These are phyloP conservation scores for Gaultheria prostrata DNA, from an alignment of 148 eudicot species.

Conservation along the genomic window DNA sequence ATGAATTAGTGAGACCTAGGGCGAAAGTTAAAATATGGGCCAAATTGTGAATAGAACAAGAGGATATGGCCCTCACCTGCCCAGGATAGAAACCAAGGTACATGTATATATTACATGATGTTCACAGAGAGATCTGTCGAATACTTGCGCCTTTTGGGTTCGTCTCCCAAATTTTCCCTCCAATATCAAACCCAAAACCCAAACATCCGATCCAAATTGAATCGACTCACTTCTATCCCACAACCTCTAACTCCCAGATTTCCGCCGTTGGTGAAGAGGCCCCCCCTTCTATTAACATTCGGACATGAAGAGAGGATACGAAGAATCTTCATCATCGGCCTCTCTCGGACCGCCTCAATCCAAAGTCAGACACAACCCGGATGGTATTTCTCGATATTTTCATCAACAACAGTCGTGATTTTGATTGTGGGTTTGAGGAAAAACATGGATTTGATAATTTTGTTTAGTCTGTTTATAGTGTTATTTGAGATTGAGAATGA, in stretches of 20 bases:
- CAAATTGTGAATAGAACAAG: too few species aligned
- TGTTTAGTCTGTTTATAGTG: background rate
- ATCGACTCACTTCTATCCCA: background rate
- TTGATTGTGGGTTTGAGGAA: background rate
- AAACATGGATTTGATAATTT: background rate
- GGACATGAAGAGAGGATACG: constrained; percentile 77
- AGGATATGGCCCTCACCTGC: too few species aligned
- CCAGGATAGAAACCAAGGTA: too few species aligned
- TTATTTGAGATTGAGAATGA: background rate
- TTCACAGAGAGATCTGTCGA: background rate
- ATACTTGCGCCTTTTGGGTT: background rate
- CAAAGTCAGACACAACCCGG: constrained; percentile 62
- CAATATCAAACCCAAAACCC: background rate
- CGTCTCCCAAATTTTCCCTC: background rate
- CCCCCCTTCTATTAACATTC: background rate
- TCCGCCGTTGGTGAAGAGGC: background rate
- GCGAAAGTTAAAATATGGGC: too few species aligned
- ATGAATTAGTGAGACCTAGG: too few species aligned
- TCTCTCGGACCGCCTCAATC: constrained; percentile 76
- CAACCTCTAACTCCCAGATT: background rate
- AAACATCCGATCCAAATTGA: background rate
- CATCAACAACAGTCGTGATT: background rate
- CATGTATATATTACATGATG: background rate
- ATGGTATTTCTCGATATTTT: constrained; percentile 40
- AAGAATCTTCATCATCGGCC: constrained; percentile 59